Evolutionary conservation across 164 flowering plant genomes (phyloP).

Genomic region (grape (Vitis vinifera)): DNA sequence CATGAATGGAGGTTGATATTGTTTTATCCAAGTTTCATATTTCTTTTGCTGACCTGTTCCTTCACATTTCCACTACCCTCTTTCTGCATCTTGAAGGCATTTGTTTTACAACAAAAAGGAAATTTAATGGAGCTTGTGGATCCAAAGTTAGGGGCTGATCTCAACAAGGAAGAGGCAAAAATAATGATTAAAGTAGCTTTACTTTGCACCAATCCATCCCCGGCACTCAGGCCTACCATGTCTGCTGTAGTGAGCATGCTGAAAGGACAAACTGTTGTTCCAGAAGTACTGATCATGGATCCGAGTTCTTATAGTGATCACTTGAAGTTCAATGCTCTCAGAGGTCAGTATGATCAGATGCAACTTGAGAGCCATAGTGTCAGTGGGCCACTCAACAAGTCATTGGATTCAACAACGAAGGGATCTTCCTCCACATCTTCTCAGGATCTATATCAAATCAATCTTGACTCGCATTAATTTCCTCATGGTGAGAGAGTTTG

Average conservation of each 20-base stretch:
- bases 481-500: no score
- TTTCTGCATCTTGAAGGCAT: constrained; percentile 4
- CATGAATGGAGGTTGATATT: no score
- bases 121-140: not conserved
- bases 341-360: constrained; percentile 9
- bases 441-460: no score
- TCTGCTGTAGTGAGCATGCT: constrained; percentile 19
- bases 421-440: no score
- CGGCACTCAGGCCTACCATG: constrained; percentile 20
- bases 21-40: no score
- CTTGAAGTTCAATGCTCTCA: constrained; percentile 5
- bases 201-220: constrained; percentile 20
- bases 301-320: not conserved
- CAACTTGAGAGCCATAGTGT: not conserved
- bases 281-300: not conserved
- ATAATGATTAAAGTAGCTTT: not conserved
- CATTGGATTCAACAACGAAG: no score
- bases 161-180: constrained; percentile 11
- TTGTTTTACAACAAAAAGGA: constrained; percentile 13
- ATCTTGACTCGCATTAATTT: no score
- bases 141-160: constrained; percentile 11
- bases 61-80: no score
- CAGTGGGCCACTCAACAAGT: not conserved
- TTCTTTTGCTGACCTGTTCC: no score
- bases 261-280: constrained; percentile 6